Evolutionary conservation across 495 filamentous ascomycete genomes (phyloP).

Genomic region (Pyrenula massariospora): DNA sequence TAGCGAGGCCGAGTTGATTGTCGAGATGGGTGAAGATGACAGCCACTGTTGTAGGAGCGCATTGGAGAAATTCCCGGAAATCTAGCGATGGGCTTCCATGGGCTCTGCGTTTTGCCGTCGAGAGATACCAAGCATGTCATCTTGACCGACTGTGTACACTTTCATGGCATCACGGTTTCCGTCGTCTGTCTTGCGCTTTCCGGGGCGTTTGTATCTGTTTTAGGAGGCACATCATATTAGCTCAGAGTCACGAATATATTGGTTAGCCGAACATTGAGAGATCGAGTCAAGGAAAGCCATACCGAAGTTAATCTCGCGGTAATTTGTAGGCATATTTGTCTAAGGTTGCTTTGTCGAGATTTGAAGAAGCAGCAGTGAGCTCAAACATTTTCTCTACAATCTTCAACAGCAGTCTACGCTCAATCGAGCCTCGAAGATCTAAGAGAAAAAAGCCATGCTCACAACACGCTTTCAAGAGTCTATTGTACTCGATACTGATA

Average conservation of each 20-base stretch:
- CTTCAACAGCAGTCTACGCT: slow-evolving; percentile 9
- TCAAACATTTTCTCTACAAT: slow-evolving; percentile 11
- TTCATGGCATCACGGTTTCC: slow-evolving; percentile 12
- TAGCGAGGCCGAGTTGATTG: not conserved
- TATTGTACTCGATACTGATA: slow-evolving; percentile 5
- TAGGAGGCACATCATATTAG: not conserved
- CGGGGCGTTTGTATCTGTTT: not conserved
- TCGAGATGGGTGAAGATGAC: slow-evolving; percentile 1
- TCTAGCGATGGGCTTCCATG: slow-evolving; percentile 2
- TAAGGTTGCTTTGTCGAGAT: slow-evolving; percentile 4
- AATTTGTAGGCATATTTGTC: slow-evolving; percentile 6
- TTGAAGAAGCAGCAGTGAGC: slow-evolving; percentile 5
- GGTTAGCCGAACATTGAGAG: too few species aligned
- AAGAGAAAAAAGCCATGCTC: slow-evolving; percentile 15
- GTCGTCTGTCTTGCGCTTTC: slow-evolving; percentile 6
- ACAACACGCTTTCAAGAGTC: slow-evolving; percentile 7
- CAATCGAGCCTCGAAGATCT: slow-evolving; percentile 6
- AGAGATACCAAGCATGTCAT: slow-evolving; percentile 14
- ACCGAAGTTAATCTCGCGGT: slow-evolving; percentile 6
- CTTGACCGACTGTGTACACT: slow-evolving; percentile 17
- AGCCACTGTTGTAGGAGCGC: not conserved
- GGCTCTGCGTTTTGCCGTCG: slow-evolving; percentile 7
- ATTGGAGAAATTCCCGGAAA: slow-evolving; percentile 4
- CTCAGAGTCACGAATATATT: too few species aligned
- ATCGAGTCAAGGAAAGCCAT: slow-evolving; percentile 3